Evolutionary conservation across 2,329 filamentous ascomycete species (phyloP).

Genomic region (Curvularia sp.): DNA sequence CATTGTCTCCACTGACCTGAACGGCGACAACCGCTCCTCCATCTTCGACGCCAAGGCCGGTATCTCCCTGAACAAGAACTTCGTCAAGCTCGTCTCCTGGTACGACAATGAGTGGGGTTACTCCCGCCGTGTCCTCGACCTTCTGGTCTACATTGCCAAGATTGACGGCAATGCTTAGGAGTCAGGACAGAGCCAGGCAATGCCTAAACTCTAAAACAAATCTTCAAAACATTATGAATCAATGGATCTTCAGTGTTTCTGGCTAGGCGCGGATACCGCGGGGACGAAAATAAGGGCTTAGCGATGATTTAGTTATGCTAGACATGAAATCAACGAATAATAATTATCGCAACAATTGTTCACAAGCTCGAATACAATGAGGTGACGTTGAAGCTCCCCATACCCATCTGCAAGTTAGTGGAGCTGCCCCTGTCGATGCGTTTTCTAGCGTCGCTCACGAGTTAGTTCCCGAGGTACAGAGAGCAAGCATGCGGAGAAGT

Average conservation of each 20-base stretch:
- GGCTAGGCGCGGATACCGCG: slow-evolving; percentile 16
- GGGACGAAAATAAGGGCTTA: slow-evolving; percentile 27
- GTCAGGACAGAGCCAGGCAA: slow-evolving; percentile 48
- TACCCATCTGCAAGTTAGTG: slow-evolving; percentile 17
- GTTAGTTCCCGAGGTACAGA: slow-evolving; percentile 30
- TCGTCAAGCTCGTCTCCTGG: slow-evolving; percentile 98
- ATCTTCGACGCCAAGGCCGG: slow-evolving; percentile 99
- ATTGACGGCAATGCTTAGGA: slow-evolving; percentile 53
- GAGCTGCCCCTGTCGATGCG: slow-evolving; percentile 30
- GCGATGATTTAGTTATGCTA: slow-evolving; percentile 32
- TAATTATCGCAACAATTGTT: slow-evolving; percentile 25
- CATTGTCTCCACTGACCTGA: slow-evolving; percentile 91
- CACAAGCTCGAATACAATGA: neutral
- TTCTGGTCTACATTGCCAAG: slow-evolving; percentile 56
- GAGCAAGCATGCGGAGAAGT: slow-evolving; percentile 8
- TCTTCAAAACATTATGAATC: slow-evolving; percentile 14
- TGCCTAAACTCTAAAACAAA: slow-evolving; percentile 42
- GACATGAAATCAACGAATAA: slow-evolving; percentile 41
- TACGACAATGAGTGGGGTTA: slow-evolving; percentile 99
- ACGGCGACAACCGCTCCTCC: slow-evolving; percentile 90
- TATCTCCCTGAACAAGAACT: slow-evolving; percentile 98
- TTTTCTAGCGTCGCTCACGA: slow-evolving; percentile 30
- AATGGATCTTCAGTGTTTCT: slow-evolving; percentile 10
- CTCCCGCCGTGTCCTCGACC: slow-evolving; percentile 75
- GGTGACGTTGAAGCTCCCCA: slow-evolving; percentile 22